Evolutionary conservation across 2,329 filamentous ascomycete genomes (phyloP).

Genomic region (Catunica adiposa): DNA sequence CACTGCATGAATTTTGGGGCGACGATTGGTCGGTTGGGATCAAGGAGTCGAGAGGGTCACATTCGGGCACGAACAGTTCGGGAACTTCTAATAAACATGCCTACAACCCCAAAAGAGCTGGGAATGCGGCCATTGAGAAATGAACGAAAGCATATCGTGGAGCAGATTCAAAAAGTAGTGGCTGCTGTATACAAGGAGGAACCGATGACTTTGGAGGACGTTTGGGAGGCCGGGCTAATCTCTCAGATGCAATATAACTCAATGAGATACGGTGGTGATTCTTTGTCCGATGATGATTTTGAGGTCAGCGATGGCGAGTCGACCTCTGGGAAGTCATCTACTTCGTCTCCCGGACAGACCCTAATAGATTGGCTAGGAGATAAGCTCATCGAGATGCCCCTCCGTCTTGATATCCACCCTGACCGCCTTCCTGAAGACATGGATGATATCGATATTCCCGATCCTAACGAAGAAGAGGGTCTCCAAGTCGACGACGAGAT

Average conservation of each 20-base stretch:
- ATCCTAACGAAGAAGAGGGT: constrained; percentile 4
- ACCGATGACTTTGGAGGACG: background rate
- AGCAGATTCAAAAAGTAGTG: background rate
- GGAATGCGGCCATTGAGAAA: background rate
- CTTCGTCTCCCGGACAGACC: background rate
- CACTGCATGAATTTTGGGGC: constrained; percentile 36
- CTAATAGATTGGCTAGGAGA: constrained; percentile 5
- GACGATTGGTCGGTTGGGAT: constrained; percentile 44
- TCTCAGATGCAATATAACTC: no score
- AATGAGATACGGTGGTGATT: background rate
- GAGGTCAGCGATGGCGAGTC: background rate
- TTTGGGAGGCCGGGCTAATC: background rate
- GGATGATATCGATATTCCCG: constrained; percentile 6
- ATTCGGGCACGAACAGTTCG: constrained; percentile 1
- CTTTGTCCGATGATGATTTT: background rate
- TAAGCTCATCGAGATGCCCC: background rate
- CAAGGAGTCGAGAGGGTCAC: constrained; percentile 9
- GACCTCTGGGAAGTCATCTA: background rate
- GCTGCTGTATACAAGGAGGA: background rate
- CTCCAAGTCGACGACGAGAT: constrained; percentile 15
- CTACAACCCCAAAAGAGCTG: background rate
- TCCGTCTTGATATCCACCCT: background rate
- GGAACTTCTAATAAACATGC: constrained; percentile 4
- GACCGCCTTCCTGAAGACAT: background rate
- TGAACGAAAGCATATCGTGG: background rate